These are phyloP conservation scores for Hymenochaete sp. DNA, from an alignment of 1,284 basidiomycete species.

Conservation along the genomic window DNA sequence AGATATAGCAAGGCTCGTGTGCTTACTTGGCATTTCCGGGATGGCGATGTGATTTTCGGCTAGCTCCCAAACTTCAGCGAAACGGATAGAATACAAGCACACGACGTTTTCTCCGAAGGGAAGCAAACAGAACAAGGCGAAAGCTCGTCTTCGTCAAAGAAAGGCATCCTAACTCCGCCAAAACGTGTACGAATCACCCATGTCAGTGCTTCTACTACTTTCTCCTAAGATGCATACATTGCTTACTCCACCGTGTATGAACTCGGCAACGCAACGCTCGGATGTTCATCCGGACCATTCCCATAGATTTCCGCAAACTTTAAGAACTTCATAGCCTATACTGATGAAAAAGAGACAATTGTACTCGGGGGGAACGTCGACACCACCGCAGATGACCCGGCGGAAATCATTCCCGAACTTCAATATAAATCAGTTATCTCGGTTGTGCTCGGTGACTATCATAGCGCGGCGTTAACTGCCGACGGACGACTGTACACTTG, in stretches of 20 bases:
- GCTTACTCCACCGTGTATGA: not conserved
- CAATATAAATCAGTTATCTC: constrained; percentile 73
- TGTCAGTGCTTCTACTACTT: constrained; percentile 34
- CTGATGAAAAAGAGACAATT: constrained; percentile 54
- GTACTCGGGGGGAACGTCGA: constrained; percentile 54
- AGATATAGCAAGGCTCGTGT: constrained; percentile 23
- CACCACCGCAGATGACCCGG: constrained; percentile 35
- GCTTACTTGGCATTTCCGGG: no score
- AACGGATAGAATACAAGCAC: constrained; percentile 36
- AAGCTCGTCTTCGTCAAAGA: no score
- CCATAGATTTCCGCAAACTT: constrained; percentile 79
- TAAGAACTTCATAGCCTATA: constrained; percentile 72
- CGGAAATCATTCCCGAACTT: constrained; percentile 58
- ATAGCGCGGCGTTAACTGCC: constrained; percentile 75
- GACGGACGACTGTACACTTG: constrained; percentile 75
- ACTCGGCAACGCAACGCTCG: constrained; percentile 3
- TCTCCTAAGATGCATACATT: not conserved
- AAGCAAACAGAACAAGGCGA: constrained; percentile 18
- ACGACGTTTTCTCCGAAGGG: constrained; percentile 34
- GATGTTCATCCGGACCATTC: constrained; percentile 12
- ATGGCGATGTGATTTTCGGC: no score
- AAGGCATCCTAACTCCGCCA: constrained; percentile 31
- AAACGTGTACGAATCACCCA: constrained; percentile 56
- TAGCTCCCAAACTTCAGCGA: constrained; percentile 66
- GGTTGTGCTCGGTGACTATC: constrained; percentile 84